A percentile compares a stretch with the other conserved stretches of the same genome.
Conservation (phyloP, 1,284 basidiomycete genomes). For the Puccinia horiana region DNA sequence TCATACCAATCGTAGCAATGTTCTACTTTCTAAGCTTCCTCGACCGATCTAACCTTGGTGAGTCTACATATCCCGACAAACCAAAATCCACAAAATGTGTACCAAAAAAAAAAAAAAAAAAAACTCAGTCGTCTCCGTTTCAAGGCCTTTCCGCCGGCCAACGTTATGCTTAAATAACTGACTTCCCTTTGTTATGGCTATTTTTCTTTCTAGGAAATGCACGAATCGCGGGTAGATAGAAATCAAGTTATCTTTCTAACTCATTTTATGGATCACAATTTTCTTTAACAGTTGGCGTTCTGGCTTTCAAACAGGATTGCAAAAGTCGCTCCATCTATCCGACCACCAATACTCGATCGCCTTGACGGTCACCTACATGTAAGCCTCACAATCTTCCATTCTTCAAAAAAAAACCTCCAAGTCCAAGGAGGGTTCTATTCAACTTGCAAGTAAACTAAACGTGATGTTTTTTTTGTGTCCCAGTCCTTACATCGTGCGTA, state of each 20-base stretch:
- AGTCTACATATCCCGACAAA: not conserved
- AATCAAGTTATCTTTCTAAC: not conserved
- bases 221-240: constrained; percentile 30
- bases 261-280: not conserved
- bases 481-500: constrained; percentile 48
- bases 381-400: constrained; percentile 10
- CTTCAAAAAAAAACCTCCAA: not conserved
- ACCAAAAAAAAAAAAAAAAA: too few relatives aligned
- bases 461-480: not conserved
- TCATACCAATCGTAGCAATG: constrained; percentile 37
- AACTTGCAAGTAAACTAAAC: not conserved
- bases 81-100: not conserved
- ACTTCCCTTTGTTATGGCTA: not conserved
- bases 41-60: constrained; percentile 44
- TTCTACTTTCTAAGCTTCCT: constrained; percentile 47
- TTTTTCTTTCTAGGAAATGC: constrained; percentile 38
- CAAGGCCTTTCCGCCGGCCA: not conserved
- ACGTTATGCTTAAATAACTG: not conserved
- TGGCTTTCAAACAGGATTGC: constrained; percentile 16
- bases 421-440: not conserved
- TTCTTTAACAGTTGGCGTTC: not conserved
- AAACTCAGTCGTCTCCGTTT: not conserved
- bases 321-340: constrained; percentile 17
- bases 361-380: constrained; percentile 43
- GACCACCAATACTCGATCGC: constrained; percentile 46